Base-by-base conservation (phyloP, 129 eudicot genomes). In the Smallanthus sonchifolius region DNA sequence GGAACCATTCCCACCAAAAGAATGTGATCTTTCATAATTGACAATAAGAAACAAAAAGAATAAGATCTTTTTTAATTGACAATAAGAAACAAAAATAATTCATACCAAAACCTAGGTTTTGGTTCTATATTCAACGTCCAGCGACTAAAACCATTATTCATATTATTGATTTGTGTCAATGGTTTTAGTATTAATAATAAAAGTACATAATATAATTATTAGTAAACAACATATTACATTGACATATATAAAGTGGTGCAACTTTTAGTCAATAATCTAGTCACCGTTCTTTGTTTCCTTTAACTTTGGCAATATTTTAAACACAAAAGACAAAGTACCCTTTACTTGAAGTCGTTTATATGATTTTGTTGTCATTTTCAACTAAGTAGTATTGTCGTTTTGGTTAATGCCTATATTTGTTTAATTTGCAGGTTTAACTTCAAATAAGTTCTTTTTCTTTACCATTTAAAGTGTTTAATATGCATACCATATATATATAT, bases 311-410 rank as follows among this genome's bases (percentile, higher is more conserved):
- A 19, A 3, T 76, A 38, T 34, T 69, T 40, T 39, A 52, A n/a
- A n/a, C 74, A 67, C 48, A 55, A 30, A 67, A 45, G 81, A 69
- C 81, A 77, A 44, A 19, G 59, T 56, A 59, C 16, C 70, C 76
- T 77, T 77, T 77, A 57, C n/a, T 43, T 45, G 70, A 49, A 57
- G 64, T 57, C 68, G 62, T 57, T 59, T 69, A 17, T 67, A 24
- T 56, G 67, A 55, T 52, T 56, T 38, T 52, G 40, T 39, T 39
- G 69, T 69, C 76, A 69, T 60, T 57, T 59, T 69, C 75, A 77
- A 77, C 75, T 60, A 35, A 69, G 52, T 69, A 30, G 20, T 60
- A 32, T 61, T 73, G 81, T 77, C 81, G 72, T 77, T 77, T 69
- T 32, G 68, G 71, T 62, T 47, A 45, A 63, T 62, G 63, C 69